A percentile compares a stretch with the other conserved stretches of the same genome.
phyloP scores from a whole-genome alignment of 2,329 filamentous ascomycete genomes.

The Lasiodiplodia citricola region DNA sequence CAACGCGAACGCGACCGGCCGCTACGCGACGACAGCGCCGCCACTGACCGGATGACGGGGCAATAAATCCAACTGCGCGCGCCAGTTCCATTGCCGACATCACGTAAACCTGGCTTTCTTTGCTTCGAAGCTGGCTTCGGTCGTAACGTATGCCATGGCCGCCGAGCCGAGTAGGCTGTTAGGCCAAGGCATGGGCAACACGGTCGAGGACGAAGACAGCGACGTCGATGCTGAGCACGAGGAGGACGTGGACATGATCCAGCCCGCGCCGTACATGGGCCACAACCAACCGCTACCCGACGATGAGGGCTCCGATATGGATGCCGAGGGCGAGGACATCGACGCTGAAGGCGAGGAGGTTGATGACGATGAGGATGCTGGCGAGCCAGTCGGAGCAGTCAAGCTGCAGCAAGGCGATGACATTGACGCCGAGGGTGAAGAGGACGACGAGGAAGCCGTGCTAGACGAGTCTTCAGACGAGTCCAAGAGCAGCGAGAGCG shows the following conservation, averaged over 20 bases:
- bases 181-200: conserved; percentile 41
- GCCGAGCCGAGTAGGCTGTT: conserved; percentile 46
- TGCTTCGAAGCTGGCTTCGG: conserved; percentile 44
- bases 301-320: conserved; percentile 49
- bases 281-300: conserved; percentile 45
- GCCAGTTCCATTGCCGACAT: conserved; percentile 4
- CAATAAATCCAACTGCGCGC: conserved; percentile 8
- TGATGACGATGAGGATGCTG: conserved; percentile 56
- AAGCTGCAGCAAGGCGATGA: conserved; percentile 44
- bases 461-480: conserved; percentile 42
- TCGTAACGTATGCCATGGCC: conserved; percentile 48
- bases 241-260: conserved; percentile 41
- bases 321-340: conserved; percentile 52
- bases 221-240: conserved; percentile 48
- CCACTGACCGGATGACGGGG: conserved; percentile 20
- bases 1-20: conserved; percentile 19
- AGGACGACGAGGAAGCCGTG: conserved; percentile 47
- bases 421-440: conserved; percentile 48
- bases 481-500: conserved; percentile 45
- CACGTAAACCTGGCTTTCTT: conserved; percentile 33
- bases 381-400: conserved; percentile 47
- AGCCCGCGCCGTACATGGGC: conserved; percentile 33
- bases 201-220: conserved; percentile 39
- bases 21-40: conserved; percentile 20
- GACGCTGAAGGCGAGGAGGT: conserved; percentile 59